A percentile compares a stretch with the other conserved stretches of the same genome.
phyloP scores from a whole-genome alignment of 2,329 filamentous ascomycete genomes.

The Parastagonospora avenae region DNA sequence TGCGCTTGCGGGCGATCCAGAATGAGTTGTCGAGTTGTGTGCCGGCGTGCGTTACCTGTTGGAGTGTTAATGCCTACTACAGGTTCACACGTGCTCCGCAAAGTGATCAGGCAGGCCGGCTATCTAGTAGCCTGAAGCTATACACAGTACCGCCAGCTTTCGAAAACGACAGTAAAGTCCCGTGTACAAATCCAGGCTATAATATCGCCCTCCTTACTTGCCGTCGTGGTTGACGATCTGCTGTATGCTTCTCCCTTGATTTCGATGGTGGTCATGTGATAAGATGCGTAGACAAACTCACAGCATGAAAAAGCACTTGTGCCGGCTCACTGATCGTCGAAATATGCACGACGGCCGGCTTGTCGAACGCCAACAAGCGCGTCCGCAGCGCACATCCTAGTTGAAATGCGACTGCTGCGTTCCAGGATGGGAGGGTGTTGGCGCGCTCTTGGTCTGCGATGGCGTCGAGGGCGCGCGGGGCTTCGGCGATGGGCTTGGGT shows the following conservation, averaged over 20 bases:
- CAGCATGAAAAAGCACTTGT: constrained; percentile 72
- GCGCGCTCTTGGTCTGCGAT: constrained; percentile 49
- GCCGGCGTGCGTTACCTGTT: constrained; percentile 61
- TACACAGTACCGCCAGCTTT: too few species aligned
- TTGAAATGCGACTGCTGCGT: constrained; percentile 63
- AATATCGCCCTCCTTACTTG: too few species aligned
- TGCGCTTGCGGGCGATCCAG: constrained; percentile 70
- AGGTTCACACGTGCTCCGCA: too few species aligned
- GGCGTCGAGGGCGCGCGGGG: constrained; percentile 40
- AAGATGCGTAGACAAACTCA: constrained; percentile 32
- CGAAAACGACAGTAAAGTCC: too few species aligned
- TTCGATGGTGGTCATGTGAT: not conserved
- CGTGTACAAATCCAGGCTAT: too few species aligned
- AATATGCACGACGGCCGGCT: constrained; percentile 67
- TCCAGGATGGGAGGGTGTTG: constrained; percentile 58
- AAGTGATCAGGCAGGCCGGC: too few species aligned
- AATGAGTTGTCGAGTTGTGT: constrained; percentile 71
- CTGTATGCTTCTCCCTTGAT: not conserved
- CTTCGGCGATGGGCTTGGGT: constrained; percentile 31
- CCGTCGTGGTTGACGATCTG: too few species aligned
- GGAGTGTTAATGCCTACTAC: too few species aligned
- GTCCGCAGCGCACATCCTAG: constrained; percentile 67
- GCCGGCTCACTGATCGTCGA: constrained; percentile 56
- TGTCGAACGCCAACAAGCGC: constrained; percentile 59
- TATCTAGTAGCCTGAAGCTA: too few species aligned